These are phyloP conservation scores for Fraxinus baroniana DNA, from an alignment of 305 asterid species.

Conservation along the genomic window DNA sequence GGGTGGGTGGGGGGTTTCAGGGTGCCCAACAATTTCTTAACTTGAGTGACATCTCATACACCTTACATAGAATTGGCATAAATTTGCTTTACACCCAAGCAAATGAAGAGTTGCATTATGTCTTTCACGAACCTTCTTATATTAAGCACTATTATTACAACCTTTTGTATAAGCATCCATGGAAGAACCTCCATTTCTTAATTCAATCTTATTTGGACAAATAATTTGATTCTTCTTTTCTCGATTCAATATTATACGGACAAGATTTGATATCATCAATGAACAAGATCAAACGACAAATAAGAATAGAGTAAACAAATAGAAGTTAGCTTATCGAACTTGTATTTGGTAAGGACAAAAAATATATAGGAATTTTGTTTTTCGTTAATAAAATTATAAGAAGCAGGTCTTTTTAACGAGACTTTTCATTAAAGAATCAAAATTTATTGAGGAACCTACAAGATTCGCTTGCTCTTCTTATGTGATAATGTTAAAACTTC, in stretches of 20 bases:
- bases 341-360: no score
- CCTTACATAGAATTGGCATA: not conserved
- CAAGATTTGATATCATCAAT: not conserved
- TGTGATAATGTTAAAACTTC: not conserved
- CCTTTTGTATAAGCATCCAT: not conserved
- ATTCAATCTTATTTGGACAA: not conserved
- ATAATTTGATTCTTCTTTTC: not conserved
- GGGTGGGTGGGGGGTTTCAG: not conserved
- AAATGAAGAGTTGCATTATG: not conserved
- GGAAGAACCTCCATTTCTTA: not conserved
- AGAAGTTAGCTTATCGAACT: not conserved
- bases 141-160: not conserved
- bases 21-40: not conserved
- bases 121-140: not conserved
- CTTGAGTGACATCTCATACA: conserved; percentile 1
- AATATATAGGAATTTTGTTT: no score
- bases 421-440: not conserved
- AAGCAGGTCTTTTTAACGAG: not conserved
- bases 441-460: not conserved
- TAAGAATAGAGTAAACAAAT: not conserved
- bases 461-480: not conserved
- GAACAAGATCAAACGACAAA: not conserved
- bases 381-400: not conserved
- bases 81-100: not conserved
- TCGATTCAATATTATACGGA: not conserved